Percentiles rank a stretch among this genome's conserved stretches.
phyloP scores from a whole-genome alignment of 345 rosid species.

The Streptanthus diversifolius region DNA sequence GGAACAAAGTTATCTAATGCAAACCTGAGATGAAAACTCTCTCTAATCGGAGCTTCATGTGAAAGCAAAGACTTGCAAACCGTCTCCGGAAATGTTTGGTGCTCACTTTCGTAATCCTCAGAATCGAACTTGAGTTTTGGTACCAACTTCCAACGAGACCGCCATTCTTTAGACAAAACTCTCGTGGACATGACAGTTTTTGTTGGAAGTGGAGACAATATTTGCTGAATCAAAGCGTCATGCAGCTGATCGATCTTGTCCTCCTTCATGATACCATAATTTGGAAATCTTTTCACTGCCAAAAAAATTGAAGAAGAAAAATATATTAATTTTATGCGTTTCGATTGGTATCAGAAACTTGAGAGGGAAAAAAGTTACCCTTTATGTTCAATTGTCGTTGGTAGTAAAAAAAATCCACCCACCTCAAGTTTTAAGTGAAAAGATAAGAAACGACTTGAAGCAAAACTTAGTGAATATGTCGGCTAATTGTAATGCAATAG shows the following conservation, averaged over 20 bases:
- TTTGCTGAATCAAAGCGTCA: neutral
- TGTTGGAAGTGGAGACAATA: constrained; percentile 1
- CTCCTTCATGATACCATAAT: neutral
- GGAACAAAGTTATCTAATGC: neutral
- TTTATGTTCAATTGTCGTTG: neutral
- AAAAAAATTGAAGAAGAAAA: neutral
- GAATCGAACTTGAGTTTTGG: neutral
- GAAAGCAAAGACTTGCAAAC: neutral
- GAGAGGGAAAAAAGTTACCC: neutral
- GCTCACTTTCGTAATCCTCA: neutral
- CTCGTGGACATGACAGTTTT: neutral
- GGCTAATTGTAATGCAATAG: too few species aligned
- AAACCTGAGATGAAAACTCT: neutral
- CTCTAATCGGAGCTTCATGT: neutral
- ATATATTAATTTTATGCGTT: neutral
- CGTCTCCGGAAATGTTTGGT: neutral
- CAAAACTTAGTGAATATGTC: too few species aligned
- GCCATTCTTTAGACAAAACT: constrained; percentile 8
- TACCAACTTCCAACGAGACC: constrained; percentile 1
- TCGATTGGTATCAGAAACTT: neutral
- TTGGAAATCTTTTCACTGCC: neutral
- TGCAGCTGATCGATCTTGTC: neutral
- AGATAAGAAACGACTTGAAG: too few species aligned
- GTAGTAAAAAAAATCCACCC: too few species aligned
- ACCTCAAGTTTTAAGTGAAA: too few species aligned